A percentile compares a stretch with the other conserved stretches of the same genome.
These are phyloP conservation scores for Centella asiatica DNA, from an alignment of 129 eudicot genomes.

Conservation along the genomic window DNA sequence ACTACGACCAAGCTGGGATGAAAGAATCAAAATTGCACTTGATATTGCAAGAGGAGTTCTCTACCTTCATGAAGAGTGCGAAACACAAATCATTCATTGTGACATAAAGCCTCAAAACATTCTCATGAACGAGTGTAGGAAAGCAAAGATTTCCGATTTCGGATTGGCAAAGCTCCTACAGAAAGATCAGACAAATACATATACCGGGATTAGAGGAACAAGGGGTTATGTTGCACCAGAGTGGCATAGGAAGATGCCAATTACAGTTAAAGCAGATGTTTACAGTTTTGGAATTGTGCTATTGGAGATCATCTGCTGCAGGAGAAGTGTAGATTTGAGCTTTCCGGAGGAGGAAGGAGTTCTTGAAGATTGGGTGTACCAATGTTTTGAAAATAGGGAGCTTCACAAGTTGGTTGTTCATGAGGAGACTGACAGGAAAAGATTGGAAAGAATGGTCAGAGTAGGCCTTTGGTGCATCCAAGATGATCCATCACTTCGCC, in stretches of 20 bases:
- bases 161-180: slow-evolving; percentile 2
- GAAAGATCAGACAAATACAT: background rate
- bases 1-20: background rate
- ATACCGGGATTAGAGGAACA: slow-evolving; percentile 2
- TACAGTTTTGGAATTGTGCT: slow-evolving; percentile 5
- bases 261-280: slow-evolving; percentile 2
- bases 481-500: slow-evolving; percentile 5
- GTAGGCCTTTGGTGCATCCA: slow-evolving; percentile 3
- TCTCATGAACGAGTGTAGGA: background rate
- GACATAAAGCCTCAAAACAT: slow-evolving; percentile 10
- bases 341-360: slow-evolving; percentile 3
- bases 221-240: slow-evolving; percentile 9
- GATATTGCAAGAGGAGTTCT: slow-evolving; percentile 6
- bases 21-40: background rate
- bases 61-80: slow-evolving; percentile 4
- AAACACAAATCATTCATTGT: slow-evolving; percentile 3
- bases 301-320: slow-evolving; percentile 4
- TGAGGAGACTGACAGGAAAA: background rate
- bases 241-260: background rate
- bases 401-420: background rate
- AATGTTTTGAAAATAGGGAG: background rate
- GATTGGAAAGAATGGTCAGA: slow-evolving; percentile 5
- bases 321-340: background rate
- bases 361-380: slow-evolving; percentile 6
- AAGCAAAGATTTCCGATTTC: background rate